phyloP scores from a whole-genome alignment of 305 asterid genomes.

The Andrographis paniculata region DNA sequence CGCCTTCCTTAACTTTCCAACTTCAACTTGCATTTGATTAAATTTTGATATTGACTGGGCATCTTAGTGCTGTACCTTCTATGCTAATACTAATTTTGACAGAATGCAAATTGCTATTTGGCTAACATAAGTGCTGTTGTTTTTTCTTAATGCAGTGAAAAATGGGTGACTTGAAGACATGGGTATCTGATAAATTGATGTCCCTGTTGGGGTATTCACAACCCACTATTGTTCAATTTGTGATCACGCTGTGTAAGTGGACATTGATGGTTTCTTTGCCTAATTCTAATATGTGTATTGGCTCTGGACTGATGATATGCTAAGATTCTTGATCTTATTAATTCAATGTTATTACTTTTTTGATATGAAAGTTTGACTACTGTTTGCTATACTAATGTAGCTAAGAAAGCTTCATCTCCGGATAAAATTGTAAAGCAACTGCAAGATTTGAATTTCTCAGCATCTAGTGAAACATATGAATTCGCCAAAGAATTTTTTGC shows the following conservation, averaged over 20 bases:
- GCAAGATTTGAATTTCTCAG: constrained; percentile 48
- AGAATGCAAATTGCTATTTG: no score
- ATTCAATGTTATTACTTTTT: not conserved
- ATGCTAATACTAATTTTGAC: no score
- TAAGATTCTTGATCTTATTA: constrained; percentile 1
- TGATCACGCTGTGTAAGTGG: constrained; percentile 60
- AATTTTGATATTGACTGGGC: no score
- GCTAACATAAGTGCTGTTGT: no score
- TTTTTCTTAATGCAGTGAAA: constrained; percentile 28
- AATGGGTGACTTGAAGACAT: constrained; percentile 64
- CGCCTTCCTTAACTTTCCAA: no score
- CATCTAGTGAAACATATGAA: no score
- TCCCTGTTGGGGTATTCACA: constrained; percentile 73
- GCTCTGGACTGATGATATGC: not conserved
- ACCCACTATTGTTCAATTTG: constrained; percentile 56
- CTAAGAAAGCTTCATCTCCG: constrained; percentile 84
- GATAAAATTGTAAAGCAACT: constrained; percentile 55
- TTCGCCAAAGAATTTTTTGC: constrained; percentile 65
- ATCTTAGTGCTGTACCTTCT: no score
- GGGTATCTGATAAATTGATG: constrained; percentile 78
- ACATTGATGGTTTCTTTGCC: not conserved
- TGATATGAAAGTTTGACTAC: constrained; percentile 3
- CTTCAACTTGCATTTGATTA: no score
- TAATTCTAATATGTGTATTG: constrained; percentile 1
- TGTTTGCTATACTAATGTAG: constrained; percentile 32